Base-by-base conservation (phyloP, 139 green algal genomes). In the Volvox africanus region DNA sequence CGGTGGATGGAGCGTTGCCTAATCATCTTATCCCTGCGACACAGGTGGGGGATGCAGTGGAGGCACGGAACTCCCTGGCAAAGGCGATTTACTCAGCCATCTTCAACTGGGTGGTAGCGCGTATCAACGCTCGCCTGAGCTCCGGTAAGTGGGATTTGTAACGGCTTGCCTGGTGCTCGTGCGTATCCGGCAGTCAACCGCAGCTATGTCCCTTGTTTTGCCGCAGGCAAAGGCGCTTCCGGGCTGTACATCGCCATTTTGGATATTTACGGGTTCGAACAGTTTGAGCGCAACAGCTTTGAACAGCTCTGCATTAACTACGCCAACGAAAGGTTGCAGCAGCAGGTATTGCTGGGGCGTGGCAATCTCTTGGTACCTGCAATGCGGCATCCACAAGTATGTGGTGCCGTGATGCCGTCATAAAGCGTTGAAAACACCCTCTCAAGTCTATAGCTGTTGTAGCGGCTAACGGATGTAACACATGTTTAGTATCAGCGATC, bases 231-330 rank as follows among this genome's bases (percentile, higher is more conserved):
- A 86, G 55, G 32, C 50, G 86, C 79, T 16, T 90, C 68, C 24
- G 86, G 94, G 17, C 86, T 90, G 61, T 95, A 77, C 94, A 96
- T 99, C 79, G 94, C 96, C 83, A 99, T 98, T 80, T 94, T 99
- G 87, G 97, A 99, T 86, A 99, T 99, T 92, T 99, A 99, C 92
- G 97, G 97, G 87, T 99, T 99, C 91, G 97, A 99, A 93, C 94
- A 93, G 86, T 98, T 98, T 87, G 89, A 94, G 18, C 90, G 87
- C 82, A 99, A 99, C 93, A 93, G 93, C 88, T 98, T 99, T 91
- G 98, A 99, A 96, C 98, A 99, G 96, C 97, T 99, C 87, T 99
- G 98, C 95, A 99, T 99, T 95, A 99, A 99, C 94, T 97, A 99
- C 79, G 98, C 98, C 80, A 99, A 99, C 91, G 98, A 99, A 95